Evolutionary conservation across 495 filamentous ascomycete species (phyloP).

Genomic region (Lasiosphaeris hirsuta): DNA sequence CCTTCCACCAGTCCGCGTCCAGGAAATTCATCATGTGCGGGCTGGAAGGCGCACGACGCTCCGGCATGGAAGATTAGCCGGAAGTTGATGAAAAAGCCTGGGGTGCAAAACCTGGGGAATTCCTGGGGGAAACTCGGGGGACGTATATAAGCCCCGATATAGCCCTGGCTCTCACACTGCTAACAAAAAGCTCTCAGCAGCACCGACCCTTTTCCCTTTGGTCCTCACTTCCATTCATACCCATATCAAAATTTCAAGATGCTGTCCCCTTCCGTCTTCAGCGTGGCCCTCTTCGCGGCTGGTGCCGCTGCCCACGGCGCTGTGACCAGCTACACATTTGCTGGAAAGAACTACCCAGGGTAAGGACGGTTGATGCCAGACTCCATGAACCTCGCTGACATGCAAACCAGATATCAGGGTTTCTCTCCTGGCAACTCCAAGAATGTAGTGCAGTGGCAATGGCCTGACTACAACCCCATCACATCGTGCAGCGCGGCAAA

Average conservation of each 20-base stretch:
- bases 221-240: too few species aligned
- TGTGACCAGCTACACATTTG: constrained; percentile 56
- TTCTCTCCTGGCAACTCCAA: constrained; percentile 45
- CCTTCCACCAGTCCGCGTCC: too few species aligned
- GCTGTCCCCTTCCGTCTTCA: constrained; percentile 22
- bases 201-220: too few species aligned
- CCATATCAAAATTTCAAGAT: constrained; percentile 11
- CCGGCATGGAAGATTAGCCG: too few species aligned
- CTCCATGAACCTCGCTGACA: background rate
- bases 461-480: constrained; percentile 53
- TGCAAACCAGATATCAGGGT: constrained; percentile 41
- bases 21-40: too few species aligned
- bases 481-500: constrained; percentile 35
- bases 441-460: constrained; percentile 54
- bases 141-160: too few species aligned
- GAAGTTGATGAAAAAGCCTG: too few species aligned
- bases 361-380: constrained; percentile 18
- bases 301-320: constrained; percentile 53
- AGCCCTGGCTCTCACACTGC: too few species aligned
- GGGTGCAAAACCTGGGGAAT: too few species aligned
- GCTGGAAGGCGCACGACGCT: too few species aligned
- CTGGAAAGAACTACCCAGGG: constrained; percentile 47
- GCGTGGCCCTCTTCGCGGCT: constrained; percentile 27
- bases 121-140: too few species aligned
- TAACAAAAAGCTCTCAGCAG: too few species aligned